phyloP scores from a whole-genome alignment of 352 stramenopile genomes.

The Phytopythium vexans region DNA sequence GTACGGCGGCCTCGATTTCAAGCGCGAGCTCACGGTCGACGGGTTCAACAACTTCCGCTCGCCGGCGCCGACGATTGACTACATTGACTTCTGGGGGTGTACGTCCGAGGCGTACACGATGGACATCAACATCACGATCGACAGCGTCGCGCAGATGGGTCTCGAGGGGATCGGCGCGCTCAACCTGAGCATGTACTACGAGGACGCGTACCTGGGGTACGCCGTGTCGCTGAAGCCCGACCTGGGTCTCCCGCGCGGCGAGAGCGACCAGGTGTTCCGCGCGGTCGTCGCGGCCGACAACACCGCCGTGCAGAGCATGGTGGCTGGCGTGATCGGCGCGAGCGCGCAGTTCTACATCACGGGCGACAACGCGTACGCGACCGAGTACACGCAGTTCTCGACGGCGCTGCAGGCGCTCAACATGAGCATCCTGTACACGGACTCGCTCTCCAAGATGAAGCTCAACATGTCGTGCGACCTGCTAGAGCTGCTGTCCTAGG shows the following conservation, averaged over 20 bases:
- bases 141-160: conserved; percentile 43
- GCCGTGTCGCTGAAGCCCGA: conserved; percentile 38
- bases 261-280: conserved; percentile 45
- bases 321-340: conserved; percentile 26
- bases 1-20: conserved; percentile 44
- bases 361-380: conserved; percentile 47
- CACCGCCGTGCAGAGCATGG: conserved; percentile 32
- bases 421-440: conserved; percentile 64
- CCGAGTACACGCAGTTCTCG: conserved; percentile 30
- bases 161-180: conserved; percentile 57
- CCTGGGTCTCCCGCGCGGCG: conserved; percentile 46
- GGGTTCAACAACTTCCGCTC: conserved; percentile 59
- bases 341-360: conserved; percentile 53
- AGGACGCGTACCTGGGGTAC: conserved; percentile 59
- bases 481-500: conserved; percentile 25
- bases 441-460: conserved; percentile 33
- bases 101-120: conserved; percentile 39
- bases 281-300: conserved; percentile 33
- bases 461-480: conserved; percentile 35
- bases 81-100: conserved; percentile 50
- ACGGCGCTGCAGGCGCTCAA: conserved; percentile 44
- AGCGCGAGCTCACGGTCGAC: conserved; percentile 37
- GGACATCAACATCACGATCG: conserved; percentile 59
- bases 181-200: conserved; percentile 71
- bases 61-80: conserved; percentile 42